These are phyloP conservation scores for Globisporangium nodosum DNA, from an alignment of 352 stramenopile species.

Conservation along the genomic window DNA sequence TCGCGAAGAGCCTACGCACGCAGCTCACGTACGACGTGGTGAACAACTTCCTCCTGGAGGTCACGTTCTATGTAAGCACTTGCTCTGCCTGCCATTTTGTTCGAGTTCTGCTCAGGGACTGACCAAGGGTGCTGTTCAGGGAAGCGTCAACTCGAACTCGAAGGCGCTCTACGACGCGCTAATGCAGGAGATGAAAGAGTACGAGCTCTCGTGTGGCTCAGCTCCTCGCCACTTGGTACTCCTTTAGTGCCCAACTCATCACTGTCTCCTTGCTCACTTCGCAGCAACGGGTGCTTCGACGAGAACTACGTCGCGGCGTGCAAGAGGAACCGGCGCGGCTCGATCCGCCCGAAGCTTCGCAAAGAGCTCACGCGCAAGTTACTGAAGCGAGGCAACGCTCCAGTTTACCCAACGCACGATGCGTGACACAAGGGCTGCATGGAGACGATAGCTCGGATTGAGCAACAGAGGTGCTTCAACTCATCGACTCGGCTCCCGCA, in stretches of 20 bases:
- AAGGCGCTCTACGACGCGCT: constrained; percentile 29
- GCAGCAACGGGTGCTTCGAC: constrained; percentile 50
- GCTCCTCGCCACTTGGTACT: neutral
- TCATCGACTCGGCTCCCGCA: neutral
- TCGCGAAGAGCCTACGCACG: constrained; percentile 37
- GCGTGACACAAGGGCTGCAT: neutral
- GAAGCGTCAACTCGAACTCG: constrained; percentile 24
- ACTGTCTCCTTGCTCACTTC: neutral
- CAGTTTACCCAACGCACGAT: constrained; percentile 35
- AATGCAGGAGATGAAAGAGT: constrained; percentile 42
- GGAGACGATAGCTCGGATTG: neutral
- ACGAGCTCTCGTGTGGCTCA: constrained; percentile 6
- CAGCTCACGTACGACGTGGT: constrained; percentile 59
- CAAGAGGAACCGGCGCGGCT: constrained; percentile 29
- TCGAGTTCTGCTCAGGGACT: neutral
- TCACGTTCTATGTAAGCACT: constrained; percentile 45
- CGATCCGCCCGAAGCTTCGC: constrained; percentile 14
- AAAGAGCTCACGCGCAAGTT: constrained; percentile 24
- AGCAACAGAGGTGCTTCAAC: neutral
- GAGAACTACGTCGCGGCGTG: constrained; percentile 33
- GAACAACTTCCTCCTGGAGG: constrained; percentile 42
- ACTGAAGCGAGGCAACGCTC: constrained; percentile 33
- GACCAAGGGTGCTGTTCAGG: constrained; percentile 14
- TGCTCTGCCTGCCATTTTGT: neutral
- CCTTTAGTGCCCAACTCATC: neutral